A percentile compares a stretch with the other conserved stretches of the same genome.
Conservation (phyloP, 805 yeast species). For the Osmozyma mogii region DNA sequence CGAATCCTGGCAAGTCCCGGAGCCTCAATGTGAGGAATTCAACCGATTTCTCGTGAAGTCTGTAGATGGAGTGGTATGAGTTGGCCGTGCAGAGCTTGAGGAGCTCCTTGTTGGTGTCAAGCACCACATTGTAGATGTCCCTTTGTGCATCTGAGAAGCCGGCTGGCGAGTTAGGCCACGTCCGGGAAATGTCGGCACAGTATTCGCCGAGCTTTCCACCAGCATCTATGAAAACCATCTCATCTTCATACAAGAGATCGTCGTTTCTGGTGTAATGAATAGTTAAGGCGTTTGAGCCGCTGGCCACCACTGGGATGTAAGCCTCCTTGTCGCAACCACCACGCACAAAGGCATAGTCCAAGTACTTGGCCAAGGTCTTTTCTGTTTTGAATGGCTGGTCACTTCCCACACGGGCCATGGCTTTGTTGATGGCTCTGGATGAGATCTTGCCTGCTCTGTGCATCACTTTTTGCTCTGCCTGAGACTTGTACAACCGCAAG, state of each 20-base stretch:
- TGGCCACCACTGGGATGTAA: conserved; percentile 93
- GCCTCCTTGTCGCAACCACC: conserved; percentile 91
- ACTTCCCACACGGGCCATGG: conserved; percentile 52
- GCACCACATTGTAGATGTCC: conserved; percentile 82
- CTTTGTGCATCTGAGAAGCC: conserved; percentile 69
- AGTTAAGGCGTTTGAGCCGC: conserved; percentile 82
- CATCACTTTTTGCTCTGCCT: conserved; percentile 70
- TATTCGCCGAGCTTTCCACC: conserved; percentile 93
- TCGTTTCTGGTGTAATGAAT: conserved; percentile 94
- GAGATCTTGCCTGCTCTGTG: conserved; percentile 77
- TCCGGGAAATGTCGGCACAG: conserved; percentile 90
- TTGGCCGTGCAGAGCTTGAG: conserved; percentile 59
- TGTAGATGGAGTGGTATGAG: conserved; percentile 51
- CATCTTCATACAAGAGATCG: conserved; percentile 67
- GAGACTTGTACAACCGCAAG: conserved; percentile 65
- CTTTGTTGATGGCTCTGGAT: conserved; percentile 75
- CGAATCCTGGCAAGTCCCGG: conserved; percentile 60
- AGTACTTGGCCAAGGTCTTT: conserved; percentile 65
- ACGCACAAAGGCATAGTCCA: conserved; percentile 73
- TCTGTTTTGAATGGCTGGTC: conserved; percentile 52
- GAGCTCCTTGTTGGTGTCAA: conserved; percentile 73
- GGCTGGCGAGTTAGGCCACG: conserved; percentile 83
- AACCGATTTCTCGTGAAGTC: conserved; percentile 68
- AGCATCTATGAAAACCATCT: conserved; percentile 88
- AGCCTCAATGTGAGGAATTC: conserved; percentile 53